A percentile compares a stretch with the other conserved stretches of the same genome.
phyloP scores from a whole-genome alignment of 177 flowering plant genomes.

The Vitis hybrid region DNA sequence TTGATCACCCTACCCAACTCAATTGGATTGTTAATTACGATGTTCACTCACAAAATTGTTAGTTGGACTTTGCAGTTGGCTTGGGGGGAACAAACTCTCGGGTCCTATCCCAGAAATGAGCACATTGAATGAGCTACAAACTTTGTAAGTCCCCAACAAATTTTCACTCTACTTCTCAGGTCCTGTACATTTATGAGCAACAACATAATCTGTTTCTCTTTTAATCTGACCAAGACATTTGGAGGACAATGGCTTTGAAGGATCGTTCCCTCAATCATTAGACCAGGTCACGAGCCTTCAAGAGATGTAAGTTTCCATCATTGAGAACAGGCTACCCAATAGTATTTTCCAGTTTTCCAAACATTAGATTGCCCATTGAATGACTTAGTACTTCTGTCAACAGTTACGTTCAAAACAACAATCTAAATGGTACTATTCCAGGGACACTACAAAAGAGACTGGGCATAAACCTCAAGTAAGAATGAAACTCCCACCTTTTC shows the following conservation, averaged over 20 bases:
- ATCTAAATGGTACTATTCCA: conserved; percentile 49
- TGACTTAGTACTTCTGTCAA: neutral
- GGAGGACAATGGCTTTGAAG: conserved; percentile 70
- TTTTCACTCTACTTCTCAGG: neutral
- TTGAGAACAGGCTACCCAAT: neutral
- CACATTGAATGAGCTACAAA: conserved; percentile 37
- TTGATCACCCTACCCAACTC: neutral
- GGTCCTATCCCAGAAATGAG: conserved; percentile 67
- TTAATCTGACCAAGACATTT: conserved; percentile 52
- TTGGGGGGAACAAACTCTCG: conserved; percentile 63
- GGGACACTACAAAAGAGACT: conserved; percentile 25
- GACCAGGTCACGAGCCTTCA: conserved; percentile 43
- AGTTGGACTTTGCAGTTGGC: conserved; percentile 39
- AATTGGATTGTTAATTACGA: neutral
- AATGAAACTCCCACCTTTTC: neutral
- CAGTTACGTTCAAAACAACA: conserved; percentile 80
- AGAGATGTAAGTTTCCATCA: conserved; percentile 51
- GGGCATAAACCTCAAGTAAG: conserved; percentile 50
- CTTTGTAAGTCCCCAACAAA: conserved; percentile 47
- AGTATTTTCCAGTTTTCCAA: neutral
- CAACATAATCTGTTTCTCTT: conserved; percentile 2
- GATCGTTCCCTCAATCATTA: conserved; percentile 56
- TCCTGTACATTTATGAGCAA: no score
- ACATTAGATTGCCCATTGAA: neutral
- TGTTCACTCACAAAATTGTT: neutral